Evolutionary conservation across 257 asterid genomes (phyloP).

Genomic region (Sherardia arvensis): DNA sequence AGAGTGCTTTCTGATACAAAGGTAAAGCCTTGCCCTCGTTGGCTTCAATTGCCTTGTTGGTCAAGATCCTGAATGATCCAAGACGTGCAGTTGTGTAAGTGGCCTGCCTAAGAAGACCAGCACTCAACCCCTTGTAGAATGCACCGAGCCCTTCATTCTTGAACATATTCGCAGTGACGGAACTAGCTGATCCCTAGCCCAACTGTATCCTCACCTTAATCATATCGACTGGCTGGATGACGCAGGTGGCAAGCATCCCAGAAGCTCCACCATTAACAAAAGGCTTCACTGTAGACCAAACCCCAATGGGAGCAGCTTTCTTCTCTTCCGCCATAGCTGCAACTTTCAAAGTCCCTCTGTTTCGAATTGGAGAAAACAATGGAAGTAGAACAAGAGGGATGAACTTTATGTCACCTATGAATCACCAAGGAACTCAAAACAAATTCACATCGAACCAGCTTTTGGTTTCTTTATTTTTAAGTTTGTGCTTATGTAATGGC

Average conservation of each 20-base stretch:
- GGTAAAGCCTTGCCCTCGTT: conserved; percentile 92
- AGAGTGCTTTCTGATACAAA: conserved; percentile 83
- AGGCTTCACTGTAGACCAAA: conserved; percentile 85
- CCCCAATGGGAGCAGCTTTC: conserved; percentile 45
- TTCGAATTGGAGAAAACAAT: not conserved
- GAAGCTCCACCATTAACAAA: conserved; percentile 86
- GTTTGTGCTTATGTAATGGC: too few species aligned
- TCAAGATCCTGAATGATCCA: conserved; percentile 83
- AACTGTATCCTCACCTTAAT: conserved; percentile 96
- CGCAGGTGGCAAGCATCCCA: conserved; percentile 97
- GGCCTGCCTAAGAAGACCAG: conserved; percentile 97
- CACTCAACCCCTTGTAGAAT: conserved; percentile 90
- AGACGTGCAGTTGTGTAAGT: conserved; percentile 97
- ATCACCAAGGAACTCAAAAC: too few species aligned
- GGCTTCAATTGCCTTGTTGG: conserved; percentile 82
- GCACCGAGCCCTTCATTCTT: conserved; percentile 80
- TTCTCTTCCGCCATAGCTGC: conserved; percentile 57
- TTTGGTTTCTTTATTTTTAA: too few species aligned
- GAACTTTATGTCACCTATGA: too few species aligned
- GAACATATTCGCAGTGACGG: conserved; percentile 63
- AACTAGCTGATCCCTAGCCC: conserved; percentile 93
- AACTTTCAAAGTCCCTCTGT: not conserved
- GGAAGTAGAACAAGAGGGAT: not conserved
- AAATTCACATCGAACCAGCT: too few species aligned
- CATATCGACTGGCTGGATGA: conserved; percentile 95